phyloP scores from a whole-genome alignment of 2,329 filamentous ascomycete genomes.

The Alternaria solani region DNA sequence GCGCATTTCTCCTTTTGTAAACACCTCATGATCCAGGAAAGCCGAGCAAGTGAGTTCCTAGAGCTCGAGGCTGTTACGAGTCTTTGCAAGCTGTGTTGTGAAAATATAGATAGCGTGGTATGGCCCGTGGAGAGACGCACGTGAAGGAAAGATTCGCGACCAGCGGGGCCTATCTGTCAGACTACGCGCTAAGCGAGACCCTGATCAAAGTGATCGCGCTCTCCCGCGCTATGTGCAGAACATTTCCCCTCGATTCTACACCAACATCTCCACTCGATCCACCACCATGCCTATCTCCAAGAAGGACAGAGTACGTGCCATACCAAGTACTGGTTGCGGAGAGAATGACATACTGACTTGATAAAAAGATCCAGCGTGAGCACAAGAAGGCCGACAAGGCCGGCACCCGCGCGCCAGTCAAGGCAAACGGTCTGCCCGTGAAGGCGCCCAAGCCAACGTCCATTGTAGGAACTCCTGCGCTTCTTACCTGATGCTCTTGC shows the following conservation, averaged over 20 bases:
- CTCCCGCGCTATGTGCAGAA: conserved; percentile 2
- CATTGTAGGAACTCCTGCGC: conserved; percentile 48
- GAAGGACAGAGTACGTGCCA: conserved; percentile 54
- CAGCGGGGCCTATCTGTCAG: conserved; percentile 5
- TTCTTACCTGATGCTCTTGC: conserved; percentile 13
- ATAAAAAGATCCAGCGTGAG: conserved; percentile 60
- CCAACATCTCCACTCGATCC: not conserved
- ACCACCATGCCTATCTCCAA: conserved; percentile 59
- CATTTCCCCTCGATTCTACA: conserved; percentile 8
- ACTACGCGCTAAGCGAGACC: conserved; percentile 14
- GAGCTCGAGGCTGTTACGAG: no score
- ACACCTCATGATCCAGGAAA: not conserved
- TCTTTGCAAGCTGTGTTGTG: not conserved
- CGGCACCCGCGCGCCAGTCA: conserved; percentile 62
- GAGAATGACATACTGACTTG: not conserved
- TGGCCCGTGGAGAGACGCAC: not conserved
- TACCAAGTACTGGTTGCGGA: not conserved
- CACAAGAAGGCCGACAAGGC: conserved; percentile 64
- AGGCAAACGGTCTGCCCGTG: conserved; percentile 64
- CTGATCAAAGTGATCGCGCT: conserved; percentile 9
- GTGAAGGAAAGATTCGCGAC: not conserved
- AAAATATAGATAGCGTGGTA: not conserved
- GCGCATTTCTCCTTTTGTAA: no score
- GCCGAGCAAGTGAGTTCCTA: not conserved
- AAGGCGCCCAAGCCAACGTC: conserved; percentile 63